A percentile compares a stretch with the other conserved stretches of the same genome.
Evolutionary conservation across 192 early-diverging fungal species (phyloP).

Genomic region (Lunasporangiospora selenospora): DNA sequence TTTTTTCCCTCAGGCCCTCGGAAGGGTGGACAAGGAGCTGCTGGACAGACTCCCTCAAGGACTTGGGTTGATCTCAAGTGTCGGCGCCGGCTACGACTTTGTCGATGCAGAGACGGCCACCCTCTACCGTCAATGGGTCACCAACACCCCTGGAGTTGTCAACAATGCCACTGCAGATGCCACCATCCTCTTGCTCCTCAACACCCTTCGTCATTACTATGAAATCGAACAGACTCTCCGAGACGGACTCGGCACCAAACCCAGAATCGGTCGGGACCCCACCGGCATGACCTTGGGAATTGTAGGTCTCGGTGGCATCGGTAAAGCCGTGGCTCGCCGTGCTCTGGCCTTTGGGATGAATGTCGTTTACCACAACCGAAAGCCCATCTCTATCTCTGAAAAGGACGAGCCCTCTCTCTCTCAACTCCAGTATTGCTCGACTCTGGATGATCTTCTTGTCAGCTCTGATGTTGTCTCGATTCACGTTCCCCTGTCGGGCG

Average conservation of each 20-base stretch:
- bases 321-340: slow-evolving; percentile 56
- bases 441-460: slow-evolving; percentile 25
- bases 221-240: slow-evolving; percentile 31
- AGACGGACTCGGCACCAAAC: slow-evolving; percentile 14
- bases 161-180: slow-evolving; percentile 38
- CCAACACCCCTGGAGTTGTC: slow-evolving; percentile 41
- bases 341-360: slow-evolving; percentile 53
- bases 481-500: slow-evolving; percentile 46
- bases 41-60: slow-evolving; percentile 38
- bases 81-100: slow-evolving; percentile 46
- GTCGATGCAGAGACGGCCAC: slow-evolving; percentile 37
- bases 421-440: slow-evolving; percentile 29
- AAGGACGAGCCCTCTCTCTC: slow-evolving; percentile 29
- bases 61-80: slow-evolving; percentile 21
- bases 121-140: slow-evolving; percentile 29
- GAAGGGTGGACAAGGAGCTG: slow-evolving; percentile 42
- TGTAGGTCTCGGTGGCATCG: slow-evolving; percentile 67
- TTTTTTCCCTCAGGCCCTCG: slow-evolving; percentile 27
- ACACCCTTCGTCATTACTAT: slow-evolving; percentile 32
- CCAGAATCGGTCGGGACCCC: slow-evolving; percentile 32
- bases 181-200: slow-evolving; percentile 33
- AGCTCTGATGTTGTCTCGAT: slow-evolving; percentile 29
- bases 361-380: slow-evolving; percentile 45
- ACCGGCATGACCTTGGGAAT: slow-evolving; percentile 59
- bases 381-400: neutral